Base-by-base conservation (phyloP, 2,329 filamentous ascomycete species). In the Lachnellula occidentalis region DNA sequence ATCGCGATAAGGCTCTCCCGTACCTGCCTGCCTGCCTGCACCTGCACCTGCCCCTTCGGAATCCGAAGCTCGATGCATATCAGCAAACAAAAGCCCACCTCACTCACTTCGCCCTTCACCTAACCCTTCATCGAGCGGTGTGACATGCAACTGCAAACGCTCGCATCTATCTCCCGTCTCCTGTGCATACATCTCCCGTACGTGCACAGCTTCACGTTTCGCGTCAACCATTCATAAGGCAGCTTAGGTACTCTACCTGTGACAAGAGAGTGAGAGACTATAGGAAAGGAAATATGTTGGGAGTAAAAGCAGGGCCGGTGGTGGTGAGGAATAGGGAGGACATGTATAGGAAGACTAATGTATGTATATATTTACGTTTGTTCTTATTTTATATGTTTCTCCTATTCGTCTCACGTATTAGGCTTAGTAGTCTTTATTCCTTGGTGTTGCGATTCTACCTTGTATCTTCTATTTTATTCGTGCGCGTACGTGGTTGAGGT, bases 321-420 rank as follows among this genome's bases (percentile, higher is more conserved):
- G 57, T 50, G 39, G 57, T 50, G 39, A 52, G 56, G 54, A 61
- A 56, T 45, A 57, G 57, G 37, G 59, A 55, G 37, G 49, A 61
- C 45, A 64, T 60, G 53, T 66, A 63, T 54, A 58, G 59, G 41
- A 62, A 61, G 54, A 55, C 58, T 12, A 64, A 64, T 55, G 64
- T 66, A 60, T 51, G 64, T 64, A 34, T 9, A 15, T 14, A 31
- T 22, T 21, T n/a, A 27, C 5, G 11, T 31, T 31, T 46, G 9
- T 46, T n/a, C 3, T 12, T 12, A 12, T 46, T 24, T 19, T 43
- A 41, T 37, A 34, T 48, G 21, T n/a, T 48, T 31, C 4, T 15
- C 36, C 17, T 48, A 9, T 52, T 34, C 15, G 17, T 34, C n/a
- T 50, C 36, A 22, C 21, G 17, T 41, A 37, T 31, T 31, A 12